These are phyloP conservation scores for Excoecaria cochinchinensis DNA, from an alignment of 345 rosid genomes.

Conservation along the genomic window DNA sequence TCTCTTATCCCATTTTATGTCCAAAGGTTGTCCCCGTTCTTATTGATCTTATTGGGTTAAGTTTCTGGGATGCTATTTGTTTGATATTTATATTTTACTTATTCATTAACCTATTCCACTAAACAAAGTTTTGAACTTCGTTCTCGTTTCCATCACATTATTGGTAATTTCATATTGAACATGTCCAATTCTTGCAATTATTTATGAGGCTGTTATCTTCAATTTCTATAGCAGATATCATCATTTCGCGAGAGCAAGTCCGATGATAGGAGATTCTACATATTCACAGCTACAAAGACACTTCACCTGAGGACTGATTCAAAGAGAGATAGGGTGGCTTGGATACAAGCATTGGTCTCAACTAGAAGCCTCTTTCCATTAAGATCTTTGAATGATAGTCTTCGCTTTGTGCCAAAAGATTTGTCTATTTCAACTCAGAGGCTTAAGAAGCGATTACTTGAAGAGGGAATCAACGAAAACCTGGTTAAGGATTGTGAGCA, in stretches of 20 bases:
- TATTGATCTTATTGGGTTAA: background rate
- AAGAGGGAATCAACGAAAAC: slow-evolving; percentile 63
- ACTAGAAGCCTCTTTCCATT: slow-evolving; percentile 62
- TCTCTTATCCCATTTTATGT: slow-evolving; percentile 21
- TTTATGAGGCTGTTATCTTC: slow-evolving; percentile 18
- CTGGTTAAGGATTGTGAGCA: slow-evolving; percentile 85
- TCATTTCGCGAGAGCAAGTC: slow-evolving; percentile 98
- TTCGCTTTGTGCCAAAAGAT: slow-evolving; percentile 56
- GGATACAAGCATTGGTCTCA: slow-evolving; percentile 88
- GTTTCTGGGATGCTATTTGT: slow-evolving; percentile 1
- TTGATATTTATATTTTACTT: background rate
- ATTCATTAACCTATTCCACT: background rate
- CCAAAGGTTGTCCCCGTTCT: slow-evolving; percentile 4
- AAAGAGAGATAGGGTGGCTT: slow-evolving; percentile 71
- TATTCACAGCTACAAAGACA: slow-evolving; percentile 95
- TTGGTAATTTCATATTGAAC: slow-evolving; percentile 1
- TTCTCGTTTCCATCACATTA: background rate
- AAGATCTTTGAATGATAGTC: slow-evolving; percentile 56
- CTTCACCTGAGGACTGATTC: slow-evolving; percentile 92
- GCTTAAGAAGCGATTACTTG: slow-evolving; percentile 63
- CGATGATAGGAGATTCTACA: slow-evolving; percentile 82
- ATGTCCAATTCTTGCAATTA: slow-evolving; percentile 9
- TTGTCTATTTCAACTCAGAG: slow-evolving; percentile 72
- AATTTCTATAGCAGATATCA: slow-evolving; percentile 63
- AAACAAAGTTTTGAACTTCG: background rate